Evolutionary conservation across 345 rosid genomes (phyloP).

Genomic region (Rhizophora apiculata): DNA sequence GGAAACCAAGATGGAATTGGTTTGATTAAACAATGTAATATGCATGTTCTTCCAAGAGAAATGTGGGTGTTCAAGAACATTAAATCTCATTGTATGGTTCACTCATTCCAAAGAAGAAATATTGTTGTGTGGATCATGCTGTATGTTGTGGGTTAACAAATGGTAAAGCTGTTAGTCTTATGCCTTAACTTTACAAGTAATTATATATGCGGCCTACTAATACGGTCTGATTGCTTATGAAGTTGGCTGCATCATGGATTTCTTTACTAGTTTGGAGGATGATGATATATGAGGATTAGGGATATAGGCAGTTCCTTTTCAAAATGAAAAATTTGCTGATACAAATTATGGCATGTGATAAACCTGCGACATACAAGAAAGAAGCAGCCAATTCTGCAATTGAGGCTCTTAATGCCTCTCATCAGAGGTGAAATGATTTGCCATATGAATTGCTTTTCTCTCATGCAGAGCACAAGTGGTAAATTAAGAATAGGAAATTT

Average conservation of each 20-base stretch:
- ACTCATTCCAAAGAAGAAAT: neutral
- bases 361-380: too few species aligned
- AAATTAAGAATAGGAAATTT: neutral
- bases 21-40: neutral
- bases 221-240: neutral
- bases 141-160: neutral
- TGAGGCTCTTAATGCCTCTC: too few species aligned
- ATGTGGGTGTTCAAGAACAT: neutral
- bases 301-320: neutral
- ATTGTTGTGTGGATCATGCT: neutral
- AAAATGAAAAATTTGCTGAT: too few species aligned
- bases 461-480: neutral
- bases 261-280: neutral
- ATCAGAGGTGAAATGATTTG: too few species aligned
- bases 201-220: neutral
- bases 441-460: neutral
- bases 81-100: neutral
- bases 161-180: neutral
- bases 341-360: too few species aligned
- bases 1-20: neutral
- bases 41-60: neutral
- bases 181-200: too few species aligned
- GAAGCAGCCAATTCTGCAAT: too few species aligned
- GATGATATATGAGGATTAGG: neutral
- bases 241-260: constrained; percentile 1